A percentile compares a stretch with the other conserved stretches of the same genome.
phyloP scores from a whole-genome alignment of 2,329 filamentous ascomycete species.

The Microdochium nivale region DNA sequence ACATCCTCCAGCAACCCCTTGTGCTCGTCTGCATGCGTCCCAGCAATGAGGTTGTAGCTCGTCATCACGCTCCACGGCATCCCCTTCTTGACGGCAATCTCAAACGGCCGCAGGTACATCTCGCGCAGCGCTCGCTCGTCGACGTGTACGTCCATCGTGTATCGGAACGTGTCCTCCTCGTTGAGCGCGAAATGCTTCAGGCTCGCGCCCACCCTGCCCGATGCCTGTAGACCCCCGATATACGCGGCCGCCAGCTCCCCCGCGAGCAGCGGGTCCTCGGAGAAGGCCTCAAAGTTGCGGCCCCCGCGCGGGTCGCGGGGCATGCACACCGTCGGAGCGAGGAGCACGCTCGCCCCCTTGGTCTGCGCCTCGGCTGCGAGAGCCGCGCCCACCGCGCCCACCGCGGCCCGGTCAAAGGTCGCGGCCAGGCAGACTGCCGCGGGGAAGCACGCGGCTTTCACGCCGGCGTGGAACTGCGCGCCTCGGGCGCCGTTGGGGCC shows the following conservation, averaged over 20 bases:
- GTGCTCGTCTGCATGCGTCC: constrained; percentile 51
- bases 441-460: constrained; percentile 9
- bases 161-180: constrained; percentile 61
- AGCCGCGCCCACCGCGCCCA: constrained; percentile 13
- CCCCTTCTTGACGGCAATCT: constrained; percentile 61
- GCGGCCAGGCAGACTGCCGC: constrained; percentile 15
- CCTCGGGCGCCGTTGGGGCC: constrained; percentile 14
- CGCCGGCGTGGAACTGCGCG: constrained; percentile 9
- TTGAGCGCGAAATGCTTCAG: constrained; percentile 41
- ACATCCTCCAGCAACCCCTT: constrained; percentile 45
- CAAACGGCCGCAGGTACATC: constrained; percentile 66
- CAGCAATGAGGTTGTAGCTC: constrained; percentile 60
- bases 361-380: constrained; percentile 16
- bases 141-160: constrained; percentile 56
- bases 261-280: constrained; percentile 53
- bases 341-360: constrained; percentile 10
- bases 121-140: constrained; percentile 59
- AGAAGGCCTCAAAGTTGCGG: constrained; percentile 63
- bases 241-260: constrained; percentile 43
- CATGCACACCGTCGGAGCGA: constrained; percentile 8
- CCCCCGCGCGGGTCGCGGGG: constrained; percentile 40
- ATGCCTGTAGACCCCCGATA: constrained; percentile 31
- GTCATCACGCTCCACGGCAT: constrained; percentile 64
- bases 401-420: constrained; percentile 16
- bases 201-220: constrained; percentile 24